Percentiles rank a stretch among this genome's conserved stretches.
Evolutionary conservation across 441 rosid genomes (phyloP).

Genomic region (Aquilaria agallochum): DNA sequence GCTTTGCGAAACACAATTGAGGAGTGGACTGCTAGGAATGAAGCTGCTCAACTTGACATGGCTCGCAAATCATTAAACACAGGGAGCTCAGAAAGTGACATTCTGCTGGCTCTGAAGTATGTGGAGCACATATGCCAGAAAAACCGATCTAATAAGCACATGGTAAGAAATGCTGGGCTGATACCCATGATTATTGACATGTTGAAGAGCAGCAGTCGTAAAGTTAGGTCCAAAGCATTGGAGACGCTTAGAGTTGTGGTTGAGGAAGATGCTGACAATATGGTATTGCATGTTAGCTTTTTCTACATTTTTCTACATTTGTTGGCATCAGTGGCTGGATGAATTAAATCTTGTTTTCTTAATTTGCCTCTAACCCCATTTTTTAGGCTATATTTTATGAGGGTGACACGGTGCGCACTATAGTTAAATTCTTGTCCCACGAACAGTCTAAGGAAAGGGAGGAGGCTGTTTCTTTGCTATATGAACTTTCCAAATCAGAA

Average conservation of each 20-base stretch:
- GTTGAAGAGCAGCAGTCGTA: conserved; percentile 73
- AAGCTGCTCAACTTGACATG: conserved; percentile 80
- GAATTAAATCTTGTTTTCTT: conserved; percentile 16
- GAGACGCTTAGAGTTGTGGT: conserved; percentile 77
- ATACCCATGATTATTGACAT: conserved; percentile 74
- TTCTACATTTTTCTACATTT: conserved; percentile 11
- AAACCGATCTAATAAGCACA: conserved; percentile 57
- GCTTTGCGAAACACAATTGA: conserved; percentile 90
- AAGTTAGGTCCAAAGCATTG: conserved; percentile 68
- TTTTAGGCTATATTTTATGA: conserved; percentile 78
- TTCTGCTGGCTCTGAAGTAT: conserved; percentile 59
- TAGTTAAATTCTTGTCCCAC: conserved; percentile 81
- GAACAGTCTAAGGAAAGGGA: conserved; percentile 91
- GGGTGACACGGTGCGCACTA: conserved; percentile 92
- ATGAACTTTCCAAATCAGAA: conserved; percentile 91
- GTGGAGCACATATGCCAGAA: conserved; percentile 60
- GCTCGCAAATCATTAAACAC: conserved; percentile 67
- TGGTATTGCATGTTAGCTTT: conserved; percentile 48
- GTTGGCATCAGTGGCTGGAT: conserved; percentile 4
- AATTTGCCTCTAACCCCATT: conserved; percentile 13
- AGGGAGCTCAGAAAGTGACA: conserved; percentile 63
- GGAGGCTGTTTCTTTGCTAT: conserved; percentile 86
- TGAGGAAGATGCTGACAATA: conserved; percentile 83
- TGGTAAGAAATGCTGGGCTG: conserved; percentile 60
- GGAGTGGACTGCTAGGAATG: conserved; percentile 96